Percentiles rank a stretch among this genome's conserved stretches.
Evolutionary conservation across 2,329 filamentous ascomycete species (phyloP).

Genomic region (Diatrype stigma): DNA sequence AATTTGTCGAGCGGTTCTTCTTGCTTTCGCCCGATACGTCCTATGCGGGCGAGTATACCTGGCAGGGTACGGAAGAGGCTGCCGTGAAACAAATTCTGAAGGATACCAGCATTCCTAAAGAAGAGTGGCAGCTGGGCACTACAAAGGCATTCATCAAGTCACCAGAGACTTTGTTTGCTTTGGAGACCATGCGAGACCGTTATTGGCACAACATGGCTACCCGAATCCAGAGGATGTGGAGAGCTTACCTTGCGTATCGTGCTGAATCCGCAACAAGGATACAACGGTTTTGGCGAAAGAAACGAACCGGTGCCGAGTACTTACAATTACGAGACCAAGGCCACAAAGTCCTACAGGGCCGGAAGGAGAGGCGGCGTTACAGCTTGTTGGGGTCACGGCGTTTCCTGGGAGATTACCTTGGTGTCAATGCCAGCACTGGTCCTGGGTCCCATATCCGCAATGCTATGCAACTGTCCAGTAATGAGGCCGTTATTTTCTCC

Average conservation of each 20-base stretch:
- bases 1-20: constrained; percentile 97
- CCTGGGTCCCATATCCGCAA: constrained; percentile 77
- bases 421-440: constrained; percentile 74
- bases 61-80: constrained; percentile 82
- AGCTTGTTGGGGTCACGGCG: constrained; percentile 87
- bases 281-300: constrained; percentile 92
- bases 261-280: constrained; percentile 91
- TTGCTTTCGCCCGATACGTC: constrained; percentile 89
- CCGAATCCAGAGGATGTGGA: constrained; percentile 94
- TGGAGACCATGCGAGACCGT: constrained; percentile 95
- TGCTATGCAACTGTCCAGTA: constrained; percentile 64
- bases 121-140: constrained; percentile 96
- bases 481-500: constrained; percentile 80
- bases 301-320: constrained; percentile 85
- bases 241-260: constrained; percentile 89
- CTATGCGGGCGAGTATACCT: constrained; percentile 96
- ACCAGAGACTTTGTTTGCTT: constrained; percentile 90
- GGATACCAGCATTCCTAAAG: constrained; percentile 89
- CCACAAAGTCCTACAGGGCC: constrained; percentile 72
- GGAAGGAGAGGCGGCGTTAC: constrained; percentile 87
- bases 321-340: constrained; percentile 84
- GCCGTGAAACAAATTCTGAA: constrained; percentile 91
- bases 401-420: constrained; percentile 93
- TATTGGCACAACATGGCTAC: constrained; percentile 99
- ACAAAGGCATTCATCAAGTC: constrained; percentile 98